Percentiles rank a stretch among this genome's conserved stretches.
Evolutionary conservation across 1,284 basidiomycete species (phyloP).

Genomic region (Porodaedalea pini): DNA sequence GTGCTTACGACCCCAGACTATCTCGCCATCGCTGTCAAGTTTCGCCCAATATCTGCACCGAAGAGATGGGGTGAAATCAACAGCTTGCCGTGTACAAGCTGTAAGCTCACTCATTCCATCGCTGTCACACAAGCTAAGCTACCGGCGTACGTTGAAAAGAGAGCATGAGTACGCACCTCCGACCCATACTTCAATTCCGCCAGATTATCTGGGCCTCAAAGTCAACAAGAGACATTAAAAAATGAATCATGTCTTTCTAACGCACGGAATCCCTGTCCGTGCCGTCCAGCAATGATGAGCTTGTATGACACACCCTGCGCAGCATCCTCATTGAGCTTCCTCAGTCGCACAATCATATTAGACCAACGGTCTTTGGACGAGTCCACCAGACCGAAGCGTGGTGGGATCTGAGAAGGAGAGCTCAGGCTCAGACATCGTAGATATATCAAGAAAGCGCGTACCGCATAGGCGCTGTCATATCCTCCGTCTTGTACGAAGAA

Average conservation of each 20-base stretch:
- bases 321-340: conserved; percentile 43
- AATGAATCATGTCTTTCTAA: conserved; percentile 14
- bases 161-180: conserved; percentile 28
- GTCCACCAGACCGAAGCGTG: conserved; percentile 58
- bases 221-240: not conserved
- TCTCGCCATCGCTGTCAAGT: conserved; percentile 63
- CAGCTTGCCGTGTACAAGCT: not conserved
- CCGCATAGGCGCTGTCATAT: conserved; percentile 20
- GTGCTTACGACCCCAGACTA: conserved; percentile 75
- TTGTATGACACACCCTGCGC: conserved; percentile 47
- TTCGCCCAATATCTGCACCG: conserved; percentile 58
- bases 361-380: conserved; percentile 50
- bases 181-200: conserved; percentile 71
- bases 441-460: conserved; percentile 10
- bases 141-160: not conserved
- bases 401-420: not conserved
- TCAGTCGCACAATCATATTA: conserved; percentile 41
- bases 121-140: conserved; percentile 24
- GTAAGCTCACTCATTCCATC: conserved; percentile 53
- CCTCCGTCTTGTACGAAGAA: conserved; percentile 38
- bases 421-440: not conserved
- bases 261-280: conserved; percentile 71
- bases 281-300: conserved; percentile 63
- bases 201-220: conserved; percentile 56
- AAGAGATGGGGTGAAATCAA: conserved; percentile 25